Evolutionary conservation across 257 asterid species (phyloP).

Genomic region (Solanum chmielewskii): DNA sequence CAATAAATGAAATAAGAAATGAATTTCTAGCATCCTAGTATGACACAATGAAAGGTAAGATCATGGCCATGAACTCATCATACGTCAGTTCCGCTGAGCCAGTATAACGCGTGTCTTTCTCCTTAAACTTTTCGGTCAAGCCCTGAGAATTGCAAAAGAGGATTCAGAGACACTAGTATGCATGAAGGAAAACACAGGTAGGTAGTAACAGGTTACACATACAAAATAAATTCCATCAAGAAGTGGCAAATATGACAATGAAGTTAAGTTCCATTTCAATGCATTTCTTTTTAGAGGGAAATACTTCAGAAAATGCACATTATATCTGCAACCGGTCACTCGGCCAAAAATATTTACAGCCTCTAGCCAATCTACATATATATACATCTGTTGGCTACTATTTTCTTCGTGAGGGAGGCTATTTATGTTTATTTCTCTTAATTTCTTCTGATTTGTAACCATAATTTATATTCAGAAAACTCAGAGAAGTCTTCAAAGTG

Average conservation of each 20-base stretch:
- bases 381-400: not conserved
- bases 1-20: not conserved
- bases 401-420: not conserved
- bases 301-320: not conserved
- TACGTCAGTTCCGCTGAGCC: conserved; percentile 65
- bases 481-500: not conserved
- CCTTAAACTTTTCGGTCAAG: conserved; percentile 83
- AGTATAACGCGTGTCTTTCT: conserved; percentile 61
- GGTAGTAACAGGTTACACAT: not conserved
- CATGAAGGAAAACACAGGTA: not conserved
- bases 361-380: not conserved
- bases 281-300: not conserved
- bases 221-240: not conserved
- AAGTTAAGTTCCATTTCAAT: not conserved
- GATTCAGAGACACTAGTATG: not conserved
- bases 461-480: not conserved
- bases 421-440: no score
- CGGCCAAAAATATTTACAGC: not conserved
- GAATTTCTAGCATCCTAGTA: not conserved
- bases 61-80: conserved; percentile 70
- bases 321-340: not conserved
- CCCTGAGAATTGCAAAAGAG: conserved; percentile 39
- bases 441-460: not conserved
- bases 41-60: conserved; percentile 54
- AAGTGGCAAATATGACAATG: not conserved